Evolutionary conservation across 78 protist species (phyloP).

Genomic region (Dictyostelium intermedium): DNA sequence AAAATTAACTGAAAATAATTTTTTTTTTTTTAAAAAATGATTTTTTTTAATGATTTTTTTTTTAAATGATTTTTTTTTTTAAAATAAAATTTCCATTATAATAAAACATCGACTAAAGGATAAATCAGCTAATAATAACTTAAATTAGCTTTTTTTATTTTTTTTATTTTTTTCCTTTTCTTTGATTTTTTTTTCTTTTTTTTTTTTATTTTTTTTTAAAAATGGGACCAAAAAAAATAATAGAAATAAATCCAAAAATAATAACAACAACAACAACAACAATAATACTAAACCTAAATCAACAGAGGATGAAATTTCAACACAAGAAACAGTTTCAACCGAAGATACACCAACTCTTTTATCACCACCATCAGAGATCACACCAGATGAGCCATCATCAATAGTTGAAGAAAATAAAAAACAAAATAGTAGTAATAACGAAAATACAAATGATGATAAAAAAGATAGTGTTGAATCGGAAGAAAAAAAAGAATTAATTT

Average conservation of each 20-base stretch:
- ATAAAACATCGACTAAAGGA: not conserved
- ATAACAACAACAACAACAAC: not conserved
- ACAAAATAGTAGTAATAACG: not conserved
- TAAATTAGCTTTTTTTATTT: not conserved
- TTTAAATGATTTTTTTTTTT: not conserved
- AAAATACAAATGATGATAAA: not conserved
- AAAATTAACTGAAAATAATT: not conserved
- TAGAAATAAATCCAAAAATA: not conserved
- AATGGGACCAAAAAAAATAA: slow-evolving; percentile 6
- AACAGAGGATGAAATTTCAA: not conserved
- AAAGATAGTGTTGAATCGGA: not conserved
- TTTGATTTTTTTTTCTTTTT: not conserved
- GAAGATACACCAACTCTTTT: not conserved
- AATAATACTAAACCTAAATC: not conserved
- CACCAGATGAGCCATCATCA: not conserved
- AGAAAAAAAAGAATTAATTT: not conserved
- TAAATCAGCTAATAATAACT: not conserved
- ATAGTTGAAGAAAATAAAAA: not conserved
- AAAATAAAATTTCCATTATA: not conserved
- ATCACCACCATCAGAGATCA: not conserved
- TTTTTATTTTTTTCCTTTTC: not conserved
- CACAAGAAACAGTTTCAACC: not conserved
- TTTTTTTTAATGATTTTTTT: not conserved
- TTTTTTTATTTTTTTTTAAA: not conserved
- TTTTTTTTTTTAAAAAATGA: not conserved